Evolutionary conservation across 2,329 filamentous ascomycete species (phyloP), one percentile per base, ranked within the genome.

Genomic region (Sodiomyces alkalinus): DNA sequence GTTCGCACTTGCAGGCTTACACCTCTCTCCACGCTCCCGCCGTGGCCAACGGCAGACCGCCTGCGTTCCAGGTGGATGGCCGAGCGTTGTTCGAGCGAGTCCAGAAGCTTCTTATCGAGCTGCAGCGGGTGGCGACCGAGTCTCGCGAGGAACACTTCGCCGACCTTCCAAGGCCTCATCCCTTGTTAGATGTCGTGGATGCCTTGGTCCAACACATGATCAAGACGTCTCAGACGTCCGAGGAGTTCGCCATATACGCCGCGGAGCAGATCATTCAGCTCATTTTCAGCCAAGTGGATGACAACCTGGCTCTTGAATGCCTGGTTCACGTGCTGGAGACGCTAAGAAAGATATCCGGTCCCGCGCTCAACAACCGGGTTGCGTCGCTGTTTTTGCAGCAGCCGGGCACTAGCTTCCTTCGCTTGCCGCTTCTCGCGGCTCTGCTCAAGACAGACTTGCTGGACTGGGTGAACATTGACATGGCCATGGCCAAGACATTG

Each of bases 401-500:
- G 39, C 58, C 66, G 1, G 62, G 64, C 2, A 53, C 65, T 14
- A 56, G 55, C 28, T 65, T 75, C 35, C 52, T 76, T 7, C 68
- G 64, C 37, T 49, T 74, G 13, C 62, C 68, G 12, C 52, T 77
- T 3, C 61, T 74, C 25, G 55, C 62, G 8, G 67, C 69, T 4
- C 48, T 78, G 22, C 54, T 70, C 23, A 60, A 60, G 19, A 72
- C 69, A 3, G 71, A 75, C 29, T 57, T 77, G 20, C 43, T 78
- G 6, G 70, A 76, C 39, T 71, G 72, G 60, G 58, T 60, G 28
- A 64, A 65, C 28, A 68, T 86, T 27, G 80, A 86, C 42, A 62
- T 69, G 14, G 74, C 80, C 28, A 67, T 86, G 39, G 71, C 81
- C 6, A 77, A 78, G 46, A 73, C 79, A 2, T 62, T 96, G 13